Evolutionary conservation across 2,329 filamentous ascomycete species (phyloP).

Genomic region (Phyllosticta ampelicida): DNA sequence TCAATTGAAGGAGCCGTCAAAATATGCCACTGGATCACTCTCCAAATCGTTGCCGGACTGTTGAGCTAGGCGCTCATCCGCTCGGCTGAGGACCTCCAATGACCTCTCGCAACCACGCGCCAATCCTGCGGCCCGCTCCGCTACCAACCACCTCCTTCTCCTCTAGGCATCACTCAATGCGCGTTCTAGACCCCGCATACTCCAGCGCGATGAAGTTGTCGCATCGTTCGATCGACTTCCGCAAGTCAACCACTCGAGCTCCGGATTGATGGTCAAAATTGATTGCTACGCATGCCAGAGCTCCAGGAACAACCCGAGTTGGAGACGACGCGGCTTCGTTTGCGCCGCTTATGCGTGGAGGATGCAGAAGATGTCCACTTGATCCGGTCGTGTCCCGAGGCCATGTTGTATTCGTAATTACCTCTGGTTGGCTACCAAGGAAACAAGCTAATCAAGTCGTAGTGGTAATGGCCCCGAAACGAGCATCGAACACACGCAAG

Average conservation of each 20-base stretch:
- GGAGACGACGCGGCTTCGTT: slow-evolving; percentile 43
- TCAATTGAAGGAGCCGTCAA: too few species aligned
- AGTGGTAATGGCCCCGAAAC: slow-evolving; percentile 4
- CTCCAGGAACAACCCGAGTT: slow-evolving; percentile 5
- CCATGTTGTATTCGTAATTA: slow-evolving; percentile 50
- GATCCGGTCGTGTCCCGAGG: slow-evolving; percentile 48
- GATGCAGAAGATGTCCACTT: slow-evolving; percentile 43
- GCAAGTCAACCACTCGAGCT: too few species aligned
- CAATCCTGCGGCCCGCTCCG: not conserved
- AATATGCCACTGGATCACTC: too few species aligned
- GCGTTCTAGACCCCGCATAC: not conserved
- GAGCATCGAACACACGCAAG: slow-evolving; percentile 14
- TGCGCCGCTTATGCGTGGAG: slow-evolving; percentile 40
- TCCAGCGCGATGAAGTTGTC: not conserved
- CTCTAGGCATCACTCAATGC: not conserved
- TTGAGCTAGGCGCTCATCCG: not conserved
- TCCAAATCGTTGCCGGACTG: not conserved
- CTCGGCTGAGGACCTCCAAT: not conserved
- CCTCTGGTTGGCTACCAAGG: slow-evolving; percentile 11
- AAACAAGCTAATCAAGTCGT: slow-evolving; percentile 1
- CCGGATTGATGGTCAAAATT: not conserved
- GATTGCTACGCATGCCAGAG: not conserved
- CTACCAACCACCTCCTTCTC: not conserved
- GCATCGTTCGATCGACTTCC: not conserved
- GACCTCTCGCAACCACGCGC: not conserved